phyloP scores from a whole-genome alignment of 352 stramenopile species.

The Globisporangium heterothallicum region DNA sequence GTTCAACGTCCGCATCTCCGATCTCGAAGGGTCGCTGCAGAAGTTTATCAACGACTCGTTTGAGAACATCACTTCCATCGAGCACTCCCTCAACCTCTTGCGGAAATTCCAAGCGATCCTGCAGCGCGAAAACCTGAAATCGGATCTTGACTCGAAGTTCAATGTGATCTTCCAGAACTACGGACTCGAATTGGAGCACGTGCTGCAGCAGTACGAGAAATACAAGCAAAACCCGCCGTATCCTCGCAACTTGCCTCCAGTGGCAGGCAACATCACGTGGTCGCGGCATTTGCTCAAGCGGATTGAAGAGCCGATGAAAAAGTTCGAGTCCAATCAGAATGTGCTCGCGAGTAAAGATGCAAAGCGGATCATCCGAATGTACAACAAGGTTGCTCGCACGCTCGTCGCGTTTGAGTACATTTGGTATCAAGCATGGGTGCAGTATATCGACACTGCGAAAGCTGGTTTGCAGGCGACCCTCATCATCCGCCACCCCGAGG shows the following conservation, averaged over 20 bases:
- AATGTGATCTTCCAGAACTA: conserved; percentile 99
- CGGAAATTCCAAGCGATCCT: conserved; percentile 98
- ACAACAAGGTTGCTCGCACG: conserved; percentile 98
- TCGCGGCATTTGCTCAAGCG: conserved; percentile 95
- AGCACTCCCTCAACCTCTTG: conserved; percentile 95
- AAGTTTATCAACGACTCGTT: conserved; percentile 99
- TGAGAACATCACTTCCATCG: conserved; percentile 98
- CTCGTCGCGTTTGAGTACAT: conserved; percentile 99
- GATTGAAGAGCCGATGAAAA: conserved; percentile 99
- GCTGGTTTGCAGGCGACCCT: conserved; percentile 96
- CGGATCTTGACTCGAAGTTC: conserved; percentile 97
- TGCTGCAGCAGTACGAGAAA: conserved; percentile 98
- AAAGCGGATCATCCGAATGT: conserved; percentile 98
- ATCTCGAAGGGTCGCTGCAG: conserved; percentile 95
- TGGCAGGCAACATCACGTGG: conserved; percentile 98
- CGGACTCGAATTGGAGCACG: conserved; percentile 95
- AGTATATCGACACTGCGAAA: conserved; percentile 97
- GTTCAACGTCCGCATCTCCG: conserved; percentile 94
- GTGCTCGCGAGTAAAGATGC: conserved; percentile 96
- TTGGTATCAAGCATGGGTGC: conserved; percentile 98
- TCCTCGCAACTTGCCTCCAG: conserved; percentile 94
- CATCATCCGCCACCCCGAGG: conserved; percentile 98
- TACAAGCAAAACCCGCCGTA: conserved; percentile 97
- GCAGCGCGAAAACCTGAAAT: conserved; percentile 97
- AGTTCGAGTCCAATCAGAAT: conserved; percentile 98